These are phyloP conservation scores for Aspergillus caelatus DNA, from an alignment of 2,329 filamentous ascomycete genomes.

Conservation along the genomic window DNA sequence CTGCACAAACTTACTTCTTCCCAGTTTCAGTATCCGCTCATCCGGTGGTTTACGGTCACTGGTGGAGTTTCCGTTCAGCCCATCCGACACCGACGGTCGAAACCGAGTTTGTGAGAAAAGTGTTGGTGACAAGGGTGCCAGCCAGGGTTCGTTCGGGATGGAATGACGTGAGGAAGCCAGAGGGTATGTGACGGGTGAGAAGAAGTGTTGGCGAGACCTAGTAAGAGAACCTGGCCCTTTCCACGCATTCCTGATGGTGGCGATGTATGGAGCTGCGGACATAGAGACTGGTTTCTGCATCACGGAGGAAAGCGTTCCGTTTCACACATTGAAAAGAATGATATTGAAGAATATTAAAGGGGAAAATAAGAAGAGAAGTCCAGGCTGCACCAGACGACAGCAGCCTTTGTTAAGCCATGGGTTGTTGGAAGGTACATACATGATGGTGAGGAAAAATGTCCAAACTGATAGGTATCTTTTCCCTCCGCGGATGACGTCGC, in stretches of 20 bases:
- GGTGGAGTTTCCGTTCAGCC: constrained; percentile 22
- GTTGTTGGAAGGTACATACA: background rate
- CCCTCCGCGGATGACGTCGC: background rate
- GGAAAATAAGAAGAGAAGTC: background rate
- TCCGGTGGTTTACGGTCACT: constrained; percentile 55
- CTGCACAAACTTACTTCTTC: constrained; percentile 55
- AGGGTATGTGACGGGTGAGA: constrained; percentile 30
- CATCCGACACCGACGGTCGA: constrained; percentile 24
- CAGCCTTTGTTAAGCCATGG: constrained; percentile 10
- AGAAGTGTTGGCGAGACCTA: constrained; percentile 25
- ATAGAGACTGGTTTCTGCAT: constrained; percentile 32
- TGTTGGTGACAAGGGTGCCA: constrained; percentile 25
- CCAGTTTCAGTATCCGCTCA: constrained; percentile 63
- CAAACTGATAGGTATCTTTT: background rate
- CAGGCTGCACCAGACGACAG: constrained; percentile 11
- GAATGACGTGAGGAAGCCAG: constrained; percentile 43
- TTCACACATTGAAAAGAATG: background rate
- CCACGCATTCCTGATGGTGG: constrained; percentile 10
- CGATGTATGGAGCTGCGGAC: constrained; percentile 10
- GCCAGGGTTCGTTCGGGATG: constrained; percentile 39
- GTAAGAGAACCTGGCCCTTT: background rate
- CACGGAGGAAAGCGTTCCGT: constrained; percentile 5
- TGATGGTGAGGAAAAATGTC: background rate
- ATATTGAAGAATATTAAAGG: background rate
- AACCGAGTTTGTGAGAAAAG: constrained; percentile 31